Base-by-base conservation (phyloP, 495 filamentous ascomycete genomes). In the Podospora australis region DNA sequence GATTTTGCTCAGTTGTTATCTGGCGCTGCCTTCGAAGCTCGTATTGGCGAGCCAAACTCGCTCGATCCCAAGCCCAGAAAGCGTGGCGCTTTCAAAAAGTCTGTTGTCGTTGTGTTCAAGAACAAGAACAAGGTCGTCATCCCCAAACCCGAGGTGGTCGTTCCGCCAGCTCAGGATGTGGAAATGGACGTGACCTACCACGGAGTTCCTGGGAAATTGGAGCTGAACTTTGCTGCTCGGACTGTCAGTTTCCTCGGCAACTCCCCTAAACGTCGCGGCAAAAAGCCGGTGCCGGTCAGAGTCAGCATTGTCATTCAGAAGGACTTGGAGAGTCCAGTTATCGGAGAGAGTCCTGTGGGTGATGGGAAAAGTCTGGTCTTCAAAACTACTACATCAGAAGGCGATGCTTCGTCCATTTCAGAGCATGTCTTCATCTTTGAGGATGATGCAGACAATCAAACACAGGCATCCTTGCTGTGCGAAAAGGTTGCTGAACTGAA, bases 41-140 rank as follows among this genome's bases (percentile, higher is more conserved):
- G 48, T 25, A 44, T 53, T 30, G 57, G 57, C n/a, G 41, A 25
- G 4, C 52, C 57, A 20, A 46, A 55, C 6, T 62, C 59, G 10
- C 35, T 60, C 6, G 46, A 60, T 24, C 59, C 59, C 6, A 36
- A 24, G 6, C 44, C 29, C 5, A 46, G 36, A 13, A 46, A 24
- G 24, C 22, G 22, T 20, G 48, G 54, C 19, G 35, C 40, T 10
- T 51, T 46, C 20, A 60, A 34, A 25, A 59, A 57, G 38, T 68
- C 69, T n/a, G 25, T 64, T 2, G 66, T 71, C 14, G 45, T 69
- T 2, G 58, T 62, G 28, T 63, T 71, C 32, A 36, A 14, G 13
- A 36, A 17, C n/a, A n/a, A n/a, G n/a, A 35, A 17, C 3, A 13
- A 22, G 5, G 43, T 40, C n/a, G n/a, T n/a, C n/a, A n/a, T n/a